Evolutionary conservation across 345 rosid species (phyloP).

Genomic region (Citrus hindsii): DNA sequence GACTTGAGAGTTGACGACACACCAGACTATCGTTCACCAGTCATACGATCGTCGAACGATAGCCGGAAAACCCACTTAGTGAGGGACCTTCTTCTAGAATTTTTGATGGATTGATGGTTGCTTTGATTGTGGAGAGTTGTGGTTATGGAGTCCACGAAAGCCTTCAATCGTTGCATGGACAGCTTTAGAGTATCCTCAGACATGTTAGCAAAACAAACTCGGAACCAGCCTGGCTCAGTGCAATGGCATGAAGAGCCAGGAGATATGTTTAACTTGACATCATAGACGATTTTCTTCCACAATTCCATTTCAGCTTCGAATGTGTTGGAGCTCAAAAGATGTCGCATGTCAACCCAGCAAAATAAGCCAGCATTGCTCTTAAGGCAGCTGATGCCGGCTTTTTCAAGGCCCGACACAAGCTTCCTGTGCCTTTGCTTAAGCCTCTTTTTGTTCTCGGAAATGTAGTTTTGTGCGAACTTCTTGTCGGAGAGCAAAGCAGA

Average conservation of each 20-base stretch:
- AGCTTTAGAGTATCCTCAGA: conserved; percentile 55
- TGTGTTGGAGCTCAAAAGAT: conserved; percentile 57
- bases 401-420: conserved; percentile 61
- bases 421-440: conserved; percentile 43
- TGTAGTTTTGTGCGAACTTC: conserved; percentile 56
- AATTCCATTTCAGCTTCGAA: conserved; percentile 78
- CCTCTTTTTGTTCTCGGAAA: conserved; percentile 56
- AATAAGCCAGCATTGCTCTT: conserved; percentile 75
- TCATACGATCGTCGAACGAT: conserved; percentile 56
- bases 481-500: conserved; percentile 68
- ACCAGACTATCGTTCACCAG: conserved; percentile 61
- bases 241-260: conserved; percentile 86
- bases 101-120: conserved; percentile 45
- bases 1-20: background rate
- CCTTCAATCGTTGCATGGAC: conserved; percentile 57
- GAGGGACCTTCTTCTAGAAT: conserved; percentile 46
- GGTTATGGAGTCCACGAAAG: conserved; percentile 42
- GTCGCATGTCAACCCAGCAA: conserved; percentile 86
- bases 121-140: conserved; percentile 27
- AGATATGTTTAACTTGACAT: conserved; percentile 53
- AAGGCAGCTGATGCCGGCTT: conserved; percentile 49
- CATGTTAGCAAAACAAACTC: conserved; percentile 78
- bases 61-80: conserved; percentile 78
- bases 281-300: conserved; percentile 75
- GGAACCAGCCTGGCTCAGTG: conserved; percentile 77